Base-by-base conservation (phyloP, 495 filamentous ascomycete genomes). In the Talaromyces borbonicus region DNA sequence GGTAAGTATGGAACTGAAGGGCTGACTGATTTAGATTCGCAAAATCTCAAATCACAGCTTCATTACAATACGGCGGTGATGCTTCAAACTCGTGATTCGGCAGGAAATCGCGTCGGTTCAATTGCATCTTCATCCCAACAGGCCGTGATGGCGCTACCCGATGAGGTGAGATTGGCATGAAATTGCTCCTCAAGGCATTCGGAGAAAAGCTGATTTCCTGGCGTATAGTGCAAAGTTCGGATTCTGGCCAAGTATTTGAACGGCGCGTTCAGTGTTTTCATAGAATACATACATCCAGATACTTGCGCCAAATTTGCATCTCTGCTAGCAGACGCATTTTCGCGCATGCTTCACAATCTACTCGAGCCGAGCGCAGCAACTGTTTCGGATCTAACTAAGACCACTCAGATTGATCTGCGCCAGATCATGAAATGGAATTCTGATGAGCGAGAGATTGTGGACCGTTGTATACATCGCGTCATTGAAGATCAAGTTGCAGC, bases 401-500 rank as follows among this genome's bases (percentile, higher is more conserved):
- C 70, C 49, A 64, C 60, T 24, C 59, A 63, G 33, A 54, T 56
- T 31, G 67, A 70, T 52, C 65, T 58, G 62, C 39, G 57, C 20
- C 65, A 71, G 27, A 59, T 75, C n/a, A 49, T 53, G 40, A 58
- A 62, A 24, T 69, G 66, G 58, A 71, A 71, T 18, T 50, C 62
- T 22, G 43, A 48, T 4, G 46, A 32, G 2, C 61, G 57, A 1
- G 49, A 59, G 32, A 43, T 54, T 3, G 58, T 71, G 4, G 66
- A 79, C 32, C 53, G 55, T 15, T 74, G 72, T 43, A 67, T 80
- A 15, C 72, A 79, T 40, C 69, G 77, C 4, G 45, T 74, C 1
- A 72, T 81, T 27, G 50, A 58, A 2, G 65, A 75, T 23, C 59
- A 73, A 44, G 60, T 56, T 4, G 20, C 62, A 0, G 45, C 52